These are phyloP conservation scores for Scedosporium aurantiacum DNA, from an alignment of 2,329 filamentous ascomycete genomes.

Conservation along the genomic window DNA sequence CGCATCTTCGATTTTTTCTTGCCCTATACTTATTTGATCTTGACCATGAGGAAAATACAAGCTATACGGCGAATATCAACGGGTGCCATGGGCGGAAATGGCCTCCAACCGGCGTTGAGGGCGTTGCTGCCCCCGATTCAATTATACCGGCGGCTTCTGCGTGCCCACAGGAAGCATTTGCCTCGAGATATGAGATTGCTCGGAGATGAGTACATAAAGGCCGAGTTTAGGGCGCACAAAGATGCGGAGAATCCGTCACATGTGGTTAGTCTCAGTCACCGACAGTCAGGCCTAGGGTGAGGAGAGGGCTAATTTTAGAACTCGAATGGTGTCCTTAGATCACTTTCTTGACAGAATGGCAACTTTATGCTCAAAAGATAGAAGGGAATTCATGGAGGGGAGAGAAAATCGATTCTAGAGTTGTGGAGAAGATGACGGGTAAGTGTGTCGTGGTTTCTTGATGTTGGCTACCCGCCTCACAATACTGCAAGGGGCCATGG, in stretches of 20 bases:
- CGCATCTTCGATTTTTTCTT: too few relatives aligned
- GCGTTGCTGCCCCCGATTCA: slow-evolving; percentile 79
- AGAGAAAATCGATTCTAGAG: slow-evolving; percentile 17
- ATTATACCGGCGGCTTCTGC: slow-evolving; percentile 77
- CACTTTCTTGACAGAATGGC: slow-evolving; percentile 94
- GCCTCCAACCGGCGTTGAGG: slow-evolving; percentile 31
- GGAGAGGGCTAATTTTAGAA: neutral
- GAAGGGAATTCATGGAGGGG: slow-evolving; percentile 81
- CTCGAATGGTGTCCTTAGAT: slow-evolving; percentile 45
- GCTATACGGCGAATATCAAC: neutral
- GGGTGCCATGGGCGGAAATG: slow-evolving; percentile 1
- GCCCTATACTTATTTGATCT: neutral
- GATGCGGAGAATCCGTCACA: slow-evolving; percentile 84
- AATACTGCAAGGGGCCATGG: too few relatives aligned
- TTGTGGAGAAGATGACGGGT: slow-evolving; percentile 41
- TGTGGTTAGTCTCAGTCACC: slow-evolving; percentile 47
- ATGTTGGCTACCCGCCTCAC: neutral
- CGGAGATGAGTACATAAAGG: slow-evolving; percentile 87
- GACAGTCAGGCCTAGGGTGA: neutral
- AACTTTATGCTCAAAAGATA: slow-evolving; percentile 83
- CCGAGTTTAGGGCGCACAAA: slow-evolving; percentile 78
- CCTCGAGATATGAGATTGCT: slow-evolving; percentile 64
- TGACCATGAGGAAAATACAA: neutral
- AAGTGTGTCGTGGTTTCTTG: slow-evolving; percentile 24
- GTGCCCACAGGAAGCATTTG: slow-evolving; percentile 73